Conservation (phyloP, 495 filamentous ascomycete species). For the Podospora conica region DNA sequence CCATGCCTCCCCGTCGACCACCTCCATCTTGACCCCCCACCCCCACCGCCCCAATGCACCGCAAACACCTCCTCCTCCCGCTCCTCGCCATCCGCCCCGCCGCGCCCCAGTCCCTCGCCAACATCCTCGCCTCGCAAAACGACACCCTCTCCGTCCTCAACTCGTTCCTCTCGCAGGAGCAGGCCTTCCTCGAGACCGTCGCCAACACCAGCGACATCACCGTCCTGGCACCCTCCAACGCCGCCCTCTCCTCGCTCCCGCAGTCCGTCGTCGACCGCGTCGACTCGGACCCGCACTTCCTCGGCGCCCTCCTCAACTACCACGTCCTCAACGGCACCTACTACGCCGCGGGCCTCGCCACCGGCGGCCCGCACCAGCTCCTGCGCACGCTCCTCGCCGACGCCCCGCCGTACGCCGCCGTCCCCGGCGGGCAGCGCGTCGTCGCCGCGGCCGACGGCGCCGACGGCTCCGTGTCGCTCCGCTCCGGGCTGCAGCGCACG, state of each 20-base stretch:
- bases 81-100: conserved; percentile 1
- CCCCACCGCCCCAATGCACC: conserved; percentile 26
- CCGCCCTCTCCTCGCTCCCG: conserved; percentile 45
- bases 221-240: conserved; percentile 58
- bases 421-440: conserved; percentile 39
- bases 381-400: conserved; percentile 48
- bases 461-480: conserved; percentile 24
- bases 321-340: conserved; percentile 58
- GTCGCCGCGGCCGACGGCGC: conserved; percentile 26
- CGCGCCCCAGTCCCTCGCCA: conserved; percentile 29
- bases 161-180: conserved; percentile 37
- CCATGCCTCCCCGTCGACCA: neutral
- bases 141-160: conserved; percentile 38
- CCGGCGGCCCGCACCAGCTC: conserved; percentile 30
- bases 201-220: conserved; percentile 49
- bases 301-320: conserved; percentile 53
- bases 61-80: conserved; percentile 26
- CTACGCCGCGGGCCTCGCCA: conserved; percentile 35
- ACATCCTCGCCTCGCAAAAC: conserved; percentile 35
- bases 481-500: conserved; percentile 19
- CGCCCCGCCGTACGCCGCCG: conserved; percentile 41
- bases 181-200: conserved; percentile 36
- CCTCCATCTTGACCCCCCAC: neutral
- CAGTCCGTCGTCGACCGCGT: conserved; percentile 25
- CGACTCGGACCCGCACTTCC: conserved; percentile 29